Conservation (phyloP, 129 eudicot genomes). For the Centaurea solstitialis region DNA sequence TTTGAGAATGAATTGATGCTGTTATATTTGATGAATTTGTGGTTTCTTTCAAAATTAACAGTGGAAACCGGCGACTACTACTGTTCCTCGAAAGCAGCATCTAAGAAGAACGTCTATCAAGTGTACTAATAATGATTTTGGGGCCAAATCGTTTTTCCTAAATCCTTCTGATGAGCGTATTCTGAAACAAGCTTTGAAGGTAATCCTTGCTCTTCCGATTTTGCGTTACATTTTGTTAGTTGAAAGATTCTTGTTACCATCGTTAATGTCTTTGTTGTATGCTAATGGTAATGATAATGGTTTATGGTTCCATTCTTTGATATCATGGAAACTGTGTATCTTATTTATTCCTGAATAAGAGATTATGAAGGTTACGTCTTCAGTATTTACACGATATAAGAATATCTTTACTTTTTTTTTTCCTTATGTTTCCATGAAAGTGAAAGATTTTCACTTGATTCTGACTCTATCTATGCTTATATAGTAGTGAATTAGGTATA, state of each 20-base stretch:
- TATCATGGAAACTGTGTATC: background rate
- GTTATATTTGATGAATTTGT: background rate
- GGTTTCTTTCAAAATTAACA: slow-evolving; percentile 1
- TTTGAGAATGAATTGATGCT: background rate
- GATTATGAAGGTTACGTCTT: background rate
- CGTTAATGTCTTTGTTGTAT: background rate
- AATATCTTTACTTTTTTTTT: background rate
- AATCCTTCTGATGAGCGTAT: slow-evolving; percentile 48
- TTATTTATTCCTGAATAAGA: background rate
- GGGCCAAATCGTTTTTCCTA: slow-evolving; percentile 35
- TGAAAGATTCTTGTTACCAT: background rate
- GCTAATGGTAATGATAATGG: background rate
- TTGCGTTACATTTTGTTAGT: background rate
- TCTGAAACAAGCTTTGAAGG: slow-evolving; percentile 55
- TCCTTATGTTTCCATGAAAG: background rate
- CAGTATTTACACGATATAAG: background rate
- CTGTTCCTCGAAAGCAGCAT: slow-evolving; percentile 23
- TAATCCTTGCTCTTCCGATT: background rate
- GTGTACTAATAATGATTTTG: slow-evolving; percentile 22
- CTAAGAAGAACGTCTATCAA: background rate
- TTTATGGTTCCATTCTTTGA: background rate
- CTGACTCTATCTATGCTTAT: background rate
- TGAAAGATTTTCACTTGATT: background rate
- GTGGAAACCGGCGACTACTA: slow-evolving; percentile 20
- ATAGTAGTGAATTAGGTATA: no score